Percentiles rank a stretch among this genome's conserved stretches.
Conservation (phyloP, 371 early-diverging fungal genomes). For the Capillidium rhysosporum region DNA sequence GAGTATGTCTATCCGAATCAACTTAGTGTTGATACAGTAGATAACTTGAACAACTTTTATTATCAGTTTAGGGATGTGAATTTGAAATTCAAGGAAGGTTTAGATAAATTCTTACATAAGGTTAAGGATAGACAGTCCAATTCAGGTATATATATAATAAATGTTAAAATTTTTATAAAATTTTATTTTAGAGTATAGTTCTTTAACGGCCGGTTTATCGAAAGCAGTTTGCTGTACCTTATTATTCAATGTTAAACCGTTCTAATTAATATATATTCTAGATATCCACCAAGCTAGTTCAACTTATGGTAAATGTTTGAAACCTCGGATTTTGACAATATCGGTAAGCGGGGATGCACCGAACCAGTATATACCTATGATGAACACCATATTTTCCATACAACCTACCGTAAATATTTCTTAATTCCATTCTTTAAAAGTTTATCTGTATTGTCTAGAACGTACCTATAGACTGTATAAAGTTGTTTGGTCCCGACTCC, state of each 20-base stretch:
- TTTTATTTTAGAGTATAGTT: not conserved
- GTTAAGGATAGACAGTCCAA: not conserved
- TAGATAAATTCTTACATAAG: not conserved
- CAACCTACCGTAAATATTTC: conserved; percentile 51
- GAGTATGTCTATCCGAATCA: not conserved
- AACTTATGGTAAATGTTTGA: conserved; percentile 31
- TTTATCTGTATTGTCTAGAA: conserved; percentile 18
- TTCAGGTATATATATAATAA: not conserved
- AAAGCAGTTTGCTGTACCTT: conserved; percentile 6
- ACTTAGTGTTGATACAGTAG: too few species aligned
- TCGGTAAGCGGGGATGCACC: conserved; percentile 75
- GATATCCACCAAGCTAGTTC: conserved; percentile 45
- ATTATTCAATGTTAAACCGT: not conserved
- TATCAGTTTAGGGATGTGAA: conserved; percentile 1
- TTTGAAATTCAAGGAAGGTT: not conserved
- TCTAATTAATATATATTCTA: conserved; percentile 5
- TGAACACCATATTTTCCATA: conserved; percentile 93
- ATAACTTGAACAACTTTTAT: not conserved
- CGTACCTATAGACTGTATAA: conserved; percentile 77
- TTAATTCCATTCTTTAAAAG: not conserved
- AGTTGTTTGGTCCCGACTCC: conserved; percentile 49
- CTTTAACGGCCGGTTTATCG: not conserved
- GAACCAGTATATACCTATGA: conserved; percentile 77
- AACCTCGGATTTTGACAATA: conserved; percentile 65
- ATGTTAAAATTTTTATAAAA: not conserved